phyloP scores from a whole-genome alignment of 768 basidiomycete species.

The Boletus sensibilis region DNA sequence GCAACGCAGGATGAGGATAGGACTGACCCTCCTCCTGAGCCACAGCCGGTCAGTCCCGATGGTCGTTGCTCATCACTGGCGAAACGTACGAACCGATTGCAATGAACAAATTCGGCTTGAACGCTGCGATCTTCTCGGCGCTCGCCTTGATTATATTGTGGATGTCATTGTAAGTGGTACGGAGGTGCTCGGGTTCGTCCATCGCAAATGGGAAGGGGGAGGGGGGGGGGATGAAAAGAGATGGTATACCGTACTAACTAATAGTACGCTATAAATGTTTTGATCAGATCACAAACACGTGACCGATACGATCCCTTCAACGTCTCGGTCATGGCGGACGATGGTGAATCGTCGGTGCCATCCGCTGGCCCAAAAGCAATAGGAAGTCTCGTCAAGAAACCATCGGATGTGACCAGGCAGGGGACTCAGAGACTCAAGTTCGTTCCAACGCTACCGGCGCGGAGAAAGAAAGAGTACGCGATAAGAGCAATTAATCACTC shows the following conservation, averaged over 20 bases:
- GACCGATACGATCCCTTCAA: conserved; percentile 1
- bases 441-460: conserved; percentile 69
- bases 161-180: conserved; percentile 87
- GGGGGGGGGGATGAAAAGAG: background rate
- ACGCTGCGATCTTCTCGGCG: conserved; percentile 70
- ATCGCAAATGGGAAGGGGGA: conserved; percentile 19
- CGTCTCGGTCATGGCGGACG: conserved; percentile 17
- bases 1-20: conserved; percentile 9
- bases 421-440: conserved; percentile 80
- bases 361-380: conserved; percentile 58
- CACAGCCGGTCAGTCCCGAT: background rate
- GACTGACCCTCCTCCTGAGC: conserved; percentile 79
- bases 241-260: too few relatives aligned
- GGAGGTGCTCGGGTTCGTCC: conserved; percentile 55
- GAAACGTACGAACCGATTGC: conserved; percentile 63
- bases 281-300: conserved; percentile 15
- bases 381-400: conserved; percentile 71
- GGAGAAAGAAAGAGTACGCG: conserved; percentile 79
- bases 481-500: conserved; percentile 13
- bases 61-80: background rate
- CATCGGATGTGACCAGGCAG: conserved; percentile 66
- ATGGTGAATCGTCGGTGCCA: conserved; percentile 14
- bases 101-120: conserved; percentile 84
- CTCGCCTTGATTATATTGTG: conserved; percentile 80
- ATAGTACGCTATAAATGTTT: too few relatives aligned